phyloP scores from a whole-genome alignment of 352 stramenopile genomes.

The Phytophthora fragariaefolia region DNA sequence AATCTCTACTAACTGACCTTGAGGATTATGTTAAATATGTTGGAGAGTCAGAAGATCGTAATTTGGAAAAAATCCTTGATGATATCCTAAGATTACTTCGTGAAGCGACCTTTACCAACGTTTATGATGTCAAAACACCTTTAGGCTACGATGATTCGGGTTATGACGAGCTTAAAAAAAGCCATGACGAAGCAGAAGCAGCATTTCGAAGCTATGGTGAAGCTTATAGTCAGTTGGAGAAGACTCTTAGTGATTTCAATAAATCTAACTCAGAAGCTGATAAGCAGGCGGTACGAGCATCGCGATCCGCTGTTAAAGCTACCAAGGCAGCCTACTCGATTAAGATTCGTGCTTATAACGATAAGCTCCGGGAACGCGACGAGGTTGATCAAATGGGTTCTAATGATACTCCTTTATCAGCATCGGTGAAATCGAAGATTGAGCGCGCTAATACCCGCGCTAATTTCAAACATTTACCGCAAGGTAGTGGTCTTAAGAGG shows the following conservation, averaged over 20 bases:
- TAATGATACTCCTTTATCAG: neutral
- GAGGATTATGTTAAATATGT: neutral
- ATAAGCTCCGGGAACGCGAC: neutral
- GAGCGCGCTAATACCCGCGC: neutral
- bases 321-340: neutral
- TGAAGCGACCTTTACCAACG: neutral
- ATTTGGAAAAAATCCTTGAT: neutral
- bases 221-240: neutral
- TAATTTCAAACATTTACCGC: neutral
- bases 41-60: neutral
- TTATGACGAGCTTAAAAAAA: neutral
- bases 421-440: neutral
- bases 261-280: neutral
- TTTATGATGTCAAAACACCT: neutral
- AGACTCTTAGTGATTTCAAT: neutral
- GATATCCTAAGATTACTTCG: neutral
- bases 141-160: neutral
- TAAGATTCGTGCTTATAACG: neutral
- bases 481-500: slow-evolving; percentile 3
- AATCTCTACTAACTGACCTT: neutral
- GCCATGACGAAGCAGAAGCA: neutral
- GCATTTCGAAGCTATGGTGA: neutral
- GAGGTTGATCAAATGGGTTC: neutral
- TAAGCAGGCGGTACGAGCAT: neutral
- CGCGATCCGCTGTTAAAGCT: neutral